Evolutionary conservation across 2,329 filamentous ascomycete genomes (phyloP).

Genomic region (Fusarium sp.): DNA sequence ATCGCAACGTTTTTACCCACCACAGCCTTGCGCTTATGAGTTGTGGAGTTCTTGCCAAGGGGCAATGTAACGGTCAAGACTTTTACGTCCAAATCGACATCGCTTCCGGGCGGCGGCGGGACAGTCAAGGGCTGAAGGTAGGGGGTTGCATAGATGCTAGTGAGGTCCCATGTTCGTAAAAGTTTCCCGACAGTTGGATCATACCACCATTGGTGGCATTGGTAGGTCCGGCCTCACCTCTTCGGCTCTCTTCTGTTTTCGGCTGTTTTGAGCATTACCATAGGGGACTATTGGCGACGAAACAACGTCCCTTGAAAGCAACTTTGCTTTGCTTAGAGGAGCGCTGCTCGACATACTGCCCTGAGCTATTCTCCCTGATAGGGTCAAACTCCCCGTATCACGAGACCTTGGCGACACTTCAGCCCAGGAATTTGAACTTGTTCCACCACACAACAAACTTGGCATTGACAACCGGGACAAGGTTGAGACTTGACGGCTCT

Average conservation of each 20-base stretch:
- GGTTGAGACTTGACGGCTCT: neutral
- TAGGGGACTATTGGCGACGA: neutral
- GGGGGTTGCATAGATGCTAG: slow-evolving; percentile 14
- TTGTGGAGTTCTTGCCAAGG: slow-evolving; percentile 13
- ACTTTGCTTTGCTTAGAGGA: neutral
- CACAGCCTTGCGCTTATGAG: slow-evolving; percentile 3
- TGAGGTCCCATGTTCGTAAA: slow-evolving; percentile 16
- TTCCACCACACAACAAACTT: neutral
- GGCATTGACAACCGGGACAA: neutral
- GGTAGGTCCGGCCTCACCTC: neutral
- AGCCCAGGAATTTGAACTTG: neutral
- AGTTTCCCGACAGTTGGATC: slow-evolving; percentile 14
- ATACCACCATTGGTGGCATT: slow-evolving; percentile 25
- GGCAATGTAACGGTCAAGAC: slow-evolving; percentile 22
- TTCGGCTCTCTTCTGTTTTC: neutral
- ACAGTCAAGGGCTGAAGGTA: slow-evolving; percentile 15
- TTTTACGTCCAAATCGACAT: slow-evolving; percentile 22
- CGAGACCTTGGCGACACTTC: neutral
- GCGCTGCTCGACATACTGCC: neutral
- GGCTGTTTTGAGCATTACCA: neutral
- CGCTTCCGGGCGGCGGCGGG: slow-evolving; percentile 17
- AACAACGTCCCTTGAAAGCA: neutral
- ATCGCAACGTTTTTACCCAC: slow-evolving; percentile 12
- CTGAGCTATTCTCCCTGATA: neutral
- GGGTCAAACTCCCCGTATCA: neutral